Evolutionary conservation across 2,329 filamentous ascomycete genomes (phyloP).

Genomic region (Aspergillus terreus): DNA sequence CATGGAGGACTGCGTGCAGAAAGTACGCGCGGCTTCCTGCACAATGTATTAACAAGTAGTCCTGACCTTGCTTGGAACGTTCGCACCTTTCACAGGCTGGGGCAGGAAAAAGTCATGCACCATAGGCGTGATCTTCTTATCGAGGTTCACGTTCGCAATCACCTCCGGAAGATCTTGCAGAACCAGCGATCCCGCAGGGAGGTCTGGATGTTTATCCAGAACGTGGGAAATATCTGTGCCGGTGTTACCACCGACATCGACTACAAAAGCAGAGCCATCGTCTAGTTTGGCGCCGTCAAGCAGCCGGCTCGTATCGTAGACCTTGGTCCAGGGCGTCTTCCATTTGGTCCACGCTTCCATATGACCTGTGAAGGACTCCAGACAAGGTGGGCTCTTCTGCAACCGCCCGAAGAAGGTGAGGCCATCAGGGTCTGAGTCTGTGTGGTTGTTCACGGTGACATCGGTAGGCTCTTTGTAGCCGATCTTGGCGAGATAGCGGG

Average conservation of each 20-base stretch:
- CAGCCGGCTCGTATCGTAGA: conserved; percentile 24
- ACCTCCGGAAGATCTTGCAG: conserved; percentile 40
- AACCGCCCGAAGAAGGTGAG: conserved; percentile 30
- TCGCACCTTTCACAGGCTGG: conserved; percentile 25
- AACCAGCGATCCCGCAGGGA: conserved; percentile 30
- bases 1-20: conserved; percentile 42
- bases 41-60: not conserved
- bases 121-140: conserved; percentile 22
- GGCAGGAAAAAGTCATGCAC: conserved; percentile 25
- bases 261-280: conserved; percentile 25
- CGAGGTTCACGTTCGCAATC: conserved; percentile 23
- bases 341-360: conserved; percentile 34
- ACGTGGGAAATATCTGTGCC: conserved; percentile 36
- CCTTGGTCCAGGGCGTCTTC: conserved; percentile 33
- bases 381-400: conserved; percentile 24
- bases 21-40: conserved; percentile 39
- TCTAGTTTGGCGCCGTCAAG: conserved; percentile 16
- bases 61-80: not conserved
- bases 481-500: conserved; percentile 30
- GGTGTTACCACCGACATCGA: conserved; percentile 40
- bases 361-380: conserved; percentile 31
- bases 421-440: conserved; percentile 15
- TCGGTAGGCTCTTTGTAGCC: conserved; percentile 31
- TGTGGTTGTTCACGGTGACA: conserved; percentile 22
- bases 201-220: conserved; percentile 27